Conservation (phyloP, 1,139 yeast genomes). For the Zygosaccharomyces pseudobailii region DNA sequence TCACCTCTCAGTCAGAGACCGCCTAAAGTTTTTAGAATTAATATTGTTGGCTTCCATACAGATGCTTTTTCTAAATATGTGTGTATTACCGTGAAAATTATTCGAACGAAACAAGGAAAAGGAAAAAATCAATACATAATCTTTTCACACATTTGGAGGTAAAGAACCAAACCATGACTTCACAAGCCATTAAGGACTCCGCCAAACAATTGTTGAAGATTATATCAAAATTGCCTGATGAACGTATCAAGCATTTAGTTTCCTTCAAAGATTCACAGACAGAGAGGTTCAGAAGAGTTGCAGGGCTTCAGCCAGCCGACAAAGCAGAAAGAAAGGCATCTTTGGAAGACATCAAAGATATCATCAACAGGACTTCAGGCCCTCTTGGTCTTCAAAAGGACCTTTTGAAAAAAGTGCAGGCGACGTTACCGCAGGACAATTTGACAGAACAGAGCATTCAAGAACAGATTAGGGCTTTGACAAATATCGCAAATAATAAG, state of each 20-base stretch:
- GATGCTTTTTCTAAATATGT: background rate
- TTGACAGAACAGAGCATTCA: slow-evolving; percentile 49
- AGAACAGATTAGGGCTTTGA: slow-evolving; percentile 56
- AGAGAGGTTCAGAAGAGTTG: slow-evolving; percentile 48
- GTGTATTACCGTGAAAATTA: background rate
- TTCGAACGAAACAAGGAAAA: slow-evolving; percentile 44
- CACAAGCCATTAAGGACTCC: slow-evolving; percentile 39
- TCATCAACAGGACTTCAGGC: slow-evolving; percentile 32
- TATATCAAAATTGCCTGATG: slow-evolving; percentile 52
- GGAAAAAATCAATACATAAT: slow-evolving; percentile 66
- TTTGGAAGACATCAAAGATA: slow-evolving; percentile 33
- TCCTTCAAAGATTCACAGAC: slow-evolving; percentile 65
- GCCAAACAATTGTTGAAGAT: slow-evolving; percentile 40
- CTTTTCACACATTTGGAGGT: slow-evolving; percentile 60
- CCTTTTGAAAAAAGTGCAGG: slow-evolving; percentile 35
- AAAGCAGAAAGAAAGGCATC: slow-evolving; percentile 32
- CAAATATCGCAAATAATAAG: slow-evolving; percentile 56
- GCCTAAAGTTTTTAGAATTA: background rate
- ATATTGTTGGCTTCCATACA: background rate
- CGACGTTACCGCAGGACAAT: slow-evolving; percentile 37
- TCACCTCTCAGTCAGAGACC: slow-evolving; percentile 47
- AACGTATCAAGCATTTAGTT: slow-evolving; percentile 58
- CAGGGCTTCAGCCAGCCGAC: slow-evolving; percentile 36
- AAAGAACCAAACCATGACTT: slow-evolving; percentile 57
- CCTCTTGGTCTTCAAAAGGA: slow-evolving; percentile 34